Base-by-base conservation (phyloP, 2,329 filamentous ascomycete genomes). In the Alternaria postmessia region DNA sequence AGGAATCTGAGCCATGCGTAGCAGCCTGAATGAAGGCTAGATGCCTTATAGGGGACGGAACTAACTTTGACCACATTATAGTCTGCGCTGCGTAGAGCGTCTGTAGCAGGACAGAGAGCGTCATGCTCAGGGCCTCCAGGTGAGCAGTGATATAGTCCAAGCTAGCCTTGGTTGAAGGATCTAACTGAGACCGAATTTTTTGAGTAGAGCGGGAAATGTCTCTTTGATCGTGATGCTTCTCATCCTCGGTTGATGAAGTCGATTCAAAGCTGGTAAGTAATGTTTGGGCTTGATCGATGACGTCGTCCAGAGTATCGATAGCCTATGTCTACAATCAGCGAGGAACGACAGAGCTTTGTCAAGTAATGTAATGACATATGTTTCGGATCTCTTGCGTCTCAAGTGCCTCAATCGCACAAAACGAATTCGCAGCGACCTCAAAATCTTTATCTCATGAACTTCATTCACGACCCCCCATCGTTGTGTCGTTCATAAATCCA, bases 61-160 rank as follows among this genome's bases (percentile, higher is more conserved):
- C 75, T 67, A 69, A 79, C 78, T 70, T 76, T 41, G 77, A 72
- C 75, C 76, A 79, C 54, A 74, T 74, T 20, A 78, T 75, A 36
- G 74, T 75, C 56, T 79, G 76, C 12, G 75, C 77, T 24, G 77
- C 75, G 48, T 79, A 73, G 16, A 80, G 59, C 9, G 75, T 75
- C 43, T 80, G 78, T 7, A 77, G 61, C 55, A 80, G 67, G n/a
- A 79, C 77, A 22, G 75, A 73, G 4, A 79, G 54, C 11, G 77
- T 80, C 20, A 73, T 65, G 26, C 69, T 72, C 43, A 80, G 51
- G 2, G 73, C 68, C 42, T 78, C 74, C 7, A 80, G 67, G 59
- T 79, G 77, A 42, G 70, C 67, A 18, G 68, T 59, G 12, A 79
- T 70, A 59, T 79, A 80, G 7, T 62, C 56, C 18, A 76, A 59